These are phyloP conservation scores for Albugo laibachii DNA, from an alignment of 352 stramenopile species.

Conservation along the genomic window DNA sequence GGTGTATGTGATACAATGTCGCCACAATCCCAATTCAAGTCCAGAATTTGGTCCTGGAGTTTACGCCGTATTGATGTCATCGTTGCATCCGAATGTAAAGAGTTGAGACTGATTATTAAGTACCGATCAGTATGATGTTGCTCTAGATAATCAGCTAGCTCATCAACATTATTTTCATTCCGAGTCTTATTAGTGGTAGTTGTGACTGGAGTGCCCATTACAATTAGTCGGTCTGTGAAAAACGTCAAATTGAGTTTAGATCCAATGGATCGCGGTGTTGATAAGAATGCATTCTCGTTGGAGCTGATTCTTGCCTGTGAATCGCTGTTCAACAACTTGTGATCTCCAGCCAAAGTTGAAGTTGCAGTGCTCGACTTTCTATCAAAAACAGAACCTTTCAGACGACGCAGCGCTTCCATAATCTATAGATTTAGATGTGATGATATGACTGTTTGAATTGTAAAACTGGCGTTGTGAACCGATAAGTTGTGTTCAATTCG, in stretches of 20 bases:
- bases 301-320: no score
- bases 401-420: no score
- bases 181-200: constrained; percentile 43
- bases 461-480: no score
- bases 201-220: constrained; percentile 29
- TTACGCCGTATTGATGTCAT: constrained; percentile 7
- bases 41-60: constrained; percentile 62
- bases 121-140: constrained; percentile 30
- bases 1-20: constrained; percentile 71
- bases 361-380: no score
- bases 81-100: constrained; percentile 15
- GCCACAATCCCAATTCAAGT: constrained; percentile 67
- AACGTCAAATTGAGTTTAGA: constrained; percentile 37
- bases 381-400: no score
- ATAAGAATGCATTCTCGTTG: no score
- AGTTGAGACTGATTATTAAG: constrained; percentile 67
- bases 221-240: constrained; percentile 43
- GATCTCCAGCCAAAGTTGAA: no score
- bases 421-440: no score
- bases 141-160: constrained; percentile 43
- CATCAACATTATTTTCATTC: constrained; percentile 48
- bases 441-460: no score
- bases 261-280: no score
- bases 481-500: no score
- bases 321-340: no score